Evolutionary conservation across 2,329 filamentous ascomycete species (phyloP).

Genomic region (Diaporthe citri): DNA sequence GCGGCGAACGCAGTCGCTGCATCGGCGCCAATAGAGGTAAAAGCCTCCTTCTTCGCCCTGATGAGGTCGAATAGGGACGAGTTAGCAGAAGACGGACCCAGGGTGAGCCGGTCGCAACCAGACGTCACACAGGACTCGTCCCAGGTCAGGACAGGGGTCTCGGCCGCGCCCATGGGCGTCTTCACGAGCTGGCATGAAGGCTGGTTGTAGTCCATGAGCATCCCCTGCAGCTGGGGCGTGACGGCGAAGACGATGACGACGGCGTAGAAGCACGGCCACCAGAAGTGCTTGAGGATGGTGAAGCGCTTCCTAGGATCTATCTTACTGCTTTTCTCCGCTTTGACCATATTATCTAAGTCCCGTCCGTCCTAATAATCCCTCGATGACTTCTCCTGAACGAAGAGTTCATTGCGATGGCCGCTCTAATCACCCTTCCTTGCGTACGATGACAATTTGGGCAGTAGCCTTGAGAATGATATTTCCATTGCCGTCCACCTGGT

Average conservation of each 20-base stretch:
- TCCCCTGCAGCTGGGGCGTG: background rate
- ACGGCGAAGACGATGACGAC: background rate
- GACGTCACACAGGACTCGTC: background rate
- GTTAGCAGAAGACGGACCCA: background rate
- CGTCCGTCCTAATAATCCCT: too few relatives aligned
- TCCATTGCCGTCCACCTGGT: conserved; percentile 24
- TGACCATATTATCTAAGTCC: too few relatives aligned
- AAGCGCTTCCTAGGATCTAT: background rate
- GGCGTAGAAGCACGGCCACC: conserved; percentile 5
- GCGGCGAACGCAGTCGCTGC: background rate
- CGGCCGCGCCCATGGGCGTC: background rate
- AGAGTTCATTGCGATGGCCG: too few relatives aligned
- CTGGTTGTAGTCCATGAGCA: background rate
- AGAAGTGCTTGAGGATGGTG: background rate
- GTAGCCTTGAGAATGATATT: conserved; percentile 36
- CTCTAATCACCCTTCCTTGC: conserved; percentile 2
- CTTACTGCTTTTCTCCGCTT: too few relatives aligned
- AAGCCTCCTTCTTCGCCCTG: background rate
- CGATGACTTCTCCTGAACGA: too few relatives aligned
- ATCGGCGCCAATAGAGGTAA: background rate
- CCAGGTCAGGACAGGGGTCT: background rate
- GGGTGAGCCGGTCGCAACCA: background rate
- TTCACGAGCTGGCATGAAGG: background rate
- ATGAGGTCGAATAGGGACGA: background rate
- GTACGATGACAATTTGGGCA: conserved; percentile 37